Conservation (phyloP, 345 rosid genomes). For the Cardamine occulta region DNA sequence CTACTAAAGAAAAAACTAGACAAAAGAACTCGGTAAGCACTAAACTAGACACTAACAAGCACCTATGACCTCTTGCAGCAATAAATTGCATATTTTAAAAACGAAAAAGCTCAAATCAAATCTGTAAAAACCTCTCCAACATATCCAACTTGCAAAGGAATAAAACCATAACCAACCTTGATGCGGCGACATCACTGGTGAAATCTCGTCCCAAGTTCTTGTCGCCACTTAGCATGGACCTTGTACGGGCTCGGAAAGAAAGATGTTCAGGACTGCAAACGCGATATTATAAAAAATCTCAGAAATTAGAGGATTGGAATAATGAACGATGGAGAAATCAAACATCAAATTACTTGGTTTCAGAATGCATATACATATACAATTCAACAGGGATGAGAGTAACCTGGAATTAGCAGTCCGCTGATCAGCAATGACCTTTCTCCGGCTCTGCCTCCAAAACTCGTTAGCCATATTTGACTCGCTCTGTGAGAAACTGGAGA, state of each 20-base stretch:
- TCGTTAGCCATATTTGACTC: constrained; percentile 89
- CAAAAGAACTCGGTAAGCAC: constrained; percentile 25
- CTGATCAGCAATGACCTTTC: constrained; percentile 90
- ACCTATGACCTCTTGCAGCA: constrained; percentile 8
- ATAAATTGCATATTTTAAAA: neutral
- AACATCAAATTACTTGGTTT: constrained; percentile 19
- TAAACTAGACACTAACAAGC: constrained; percentile 33
- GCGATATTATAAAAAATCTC: constrained; percentile 13
- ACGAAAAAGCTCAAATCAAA: constrained; percentile 3
- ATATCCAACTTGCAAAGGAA: constrained; percentile 2
- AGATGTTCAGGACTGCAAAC: constrained; percentile 91
- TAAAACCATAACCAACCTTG: constrained; percentile 59
- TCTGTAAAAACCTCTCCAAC: constrained; percentile 14
- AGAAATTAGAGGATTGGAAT: constrained; percentile 5
- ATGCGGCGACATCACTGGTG: constrained; percentile 58
- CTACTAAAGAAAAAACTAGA: constrained; percentile 15
- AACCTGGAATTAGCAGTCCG: constrained; percentile 97
- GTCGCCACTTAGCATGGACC: constrained; percentile 86
- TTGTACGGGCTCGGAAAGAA: constrained; percentile 71
- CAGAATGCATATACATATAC: constrained; percentile 27
- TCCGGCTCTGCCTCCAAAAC: constrained; percentile 88
- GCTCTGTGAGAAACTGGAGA: constrained; percentile 77
- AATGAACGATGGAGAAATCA: constrained; percentile 17
- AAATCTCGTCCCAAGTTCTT: constrained; percentile 63
- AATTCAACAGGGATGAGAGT: constrained; percentile 39